phyloP scores from a whole-genome alignment of 805 yeast genomes.

The Hanseniaspora lindneri region DNA sequence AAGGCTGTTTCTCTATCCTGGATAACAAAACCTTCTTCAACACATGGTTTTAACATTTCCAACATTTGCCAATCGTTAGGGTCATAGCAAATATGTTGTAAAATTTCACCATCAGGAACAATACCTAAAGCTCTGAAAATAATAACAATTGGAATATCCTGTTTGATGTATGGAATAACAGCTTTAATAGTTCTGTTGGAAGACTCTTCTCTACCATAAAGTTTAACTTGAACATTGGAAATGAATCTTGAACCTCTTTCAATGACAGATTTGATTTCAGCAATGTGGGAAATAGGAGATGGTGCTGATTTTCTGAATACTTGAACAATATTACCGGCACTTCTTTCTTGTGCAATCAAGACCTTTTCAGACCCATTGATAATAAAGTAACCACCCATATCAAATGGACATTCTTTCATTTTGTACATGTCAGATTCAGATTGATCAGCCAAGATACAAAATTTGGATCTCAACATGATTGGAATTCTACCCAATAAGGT shows the following conservation, averaged over 20 bases:
- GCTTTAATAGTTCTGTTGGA: constrained; percentile 82
- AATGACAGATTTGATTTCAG: constrained; percentile 91
- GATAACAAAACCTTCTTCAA: constrained; percentile 95
- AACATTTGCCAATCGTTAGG: constrained; percentile 98
- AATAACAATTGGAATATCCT: constrained; percentile 92
- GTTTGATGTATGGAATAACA: constrained; percentile 88
- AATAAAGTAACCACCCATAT: constrained; percentile 98
- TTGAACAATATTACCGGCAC: constrained; percentile 97
- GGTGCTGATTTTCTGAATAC: constrained; percentile 97
- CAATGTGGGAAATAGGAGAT: constrained; percentile 88
- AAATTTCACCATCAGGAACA: constrained; percentile 96
- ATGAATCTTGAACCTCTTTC: constrained; percentile 96
- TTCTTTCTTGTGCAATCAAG: constrained; percentile 94
- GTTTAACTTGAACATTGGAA: constrained; percentile 84
- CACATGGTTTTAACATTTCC: constrained; percentile 97
- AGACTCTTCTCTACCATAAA: constrained; percentile 68
- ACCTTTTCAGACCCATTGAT: constrained; percentile 98
- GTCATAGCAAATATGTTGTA: constrained; percentile 96
- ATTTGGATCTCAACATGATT: constrained; percentile 92
- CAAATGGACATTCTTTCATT: constrained; percentile 96
- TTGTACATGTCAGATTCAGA: constrained; percentile 89
- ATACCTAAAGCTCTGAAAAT: constrained; percentile 97
- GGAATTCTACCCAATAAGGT: constrained; percentile 96
- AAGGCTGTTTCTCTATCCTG: constrained; percentile 97
- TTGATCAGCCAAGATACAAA: constrained; percentile 81